Conservation (phyloP, 2,329 filamentous ascomycete species). For the Beauveria australis region DNA sequence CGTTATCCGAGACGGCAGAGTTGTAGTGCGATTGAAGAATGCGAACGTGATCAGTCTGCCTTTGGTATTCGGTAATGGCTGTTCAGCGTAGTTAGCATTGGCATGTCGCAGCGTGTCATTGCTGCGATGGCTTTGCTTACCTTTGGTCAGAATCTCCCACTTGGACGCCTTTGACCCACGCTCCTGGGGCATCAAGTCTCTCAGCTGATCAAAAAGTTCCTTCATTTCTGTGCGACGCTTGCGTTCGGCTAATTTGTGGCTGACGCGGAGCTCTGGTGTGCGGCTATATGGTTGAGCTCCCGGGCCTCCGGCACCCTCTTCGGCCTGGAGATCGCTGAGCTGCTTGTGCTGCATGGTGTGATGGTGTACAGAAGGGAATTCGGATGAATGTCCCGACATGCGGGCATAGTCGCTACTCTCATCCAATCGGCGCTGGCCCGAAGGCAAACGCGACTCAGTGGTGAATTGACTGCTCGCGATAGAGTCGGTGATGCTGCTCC, state of each 20-base stretch:
- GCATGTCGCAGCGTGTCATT: background rate
- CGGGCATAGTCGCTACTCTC: slow-evolving; percentile 47
- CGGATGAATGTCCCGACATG: slow-evolving; percentile 41
- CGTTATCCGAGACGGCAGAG: slow-evolving; percentile 34
- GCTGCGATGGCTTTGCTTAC: slow-evolving; percentile 35
- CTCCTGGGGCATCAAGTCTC: slow-evolving; percentile 71
- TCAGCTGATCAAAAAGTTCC: slow-evolving; percentile 71
- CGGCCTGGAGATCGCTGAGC: slow-evolving; percentile 55
- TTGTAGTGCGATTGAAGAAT: slow-evolving; percentile 37
- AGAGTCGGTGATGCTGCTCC: slow-evolving; percentile 70
- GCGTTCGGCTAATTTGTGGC: slow-evolving; percentile 76
- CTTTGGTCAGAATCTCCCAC: slow-evolving; percentile 82
- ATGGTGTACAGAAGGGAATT: slow-evolving; percentile 58
- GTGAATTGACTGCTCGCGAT: slow-evolving; percentile 74
- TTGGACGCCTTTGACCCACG: slow-evolving; percentile 80
- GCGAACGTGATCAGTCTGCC: slow-evolving; percentile 42
- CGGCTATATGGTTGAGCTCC: slow-evolving; percentile 70
- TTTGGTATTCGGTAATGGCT: slow-evolving; percentile 56
- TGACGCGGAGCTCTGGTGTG: slow-evolving; percentile 73
- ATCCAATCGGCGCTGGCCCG: slow-evolving; percentile 64
- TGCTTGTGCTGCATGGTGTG: slow-evolving; percentile 70
- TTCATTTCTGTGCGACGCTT: slow-evolving; percentile 86
- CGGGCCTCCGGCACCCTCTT: slow-evolving; percentile 41
- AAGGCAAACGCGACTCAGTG: slow-evolving; percentile 61
- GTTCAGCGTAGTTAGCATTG: slow-evolving; percentile 2